Conservation (phyloP, 176 grass and related monocot species). For the Aegilops tauschii region DNA sequence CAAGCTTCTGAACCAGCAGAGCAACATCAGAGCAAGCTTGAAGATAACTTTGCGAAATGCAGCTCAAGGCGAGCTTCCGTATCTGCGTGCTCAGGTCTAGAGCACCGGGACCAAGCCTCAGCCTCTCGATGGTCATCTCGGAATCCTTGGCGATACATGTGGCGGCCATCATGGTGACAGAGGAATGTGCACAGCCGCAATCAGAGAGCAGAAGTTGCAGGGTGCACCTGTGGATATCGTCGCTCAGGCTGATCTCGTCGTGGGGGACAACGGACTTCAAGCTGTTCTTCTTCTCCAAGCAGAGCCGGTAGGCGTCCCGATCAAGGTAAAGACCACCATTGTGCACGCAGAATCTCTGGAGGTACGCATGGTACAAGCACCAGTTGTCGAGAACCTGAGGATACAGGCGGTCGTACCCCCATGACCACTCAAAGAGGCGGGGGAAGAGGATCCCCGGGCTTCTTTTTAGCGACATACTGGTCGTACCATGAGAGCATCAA, state of each 20-base stretch:
- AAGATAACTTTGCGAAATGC: neutral
- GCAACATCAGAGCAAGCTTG: neutral
- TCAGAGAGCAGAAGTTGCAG: neutral
- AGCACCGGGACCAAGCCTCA: neutral
- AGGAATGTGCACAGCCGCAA: no score
- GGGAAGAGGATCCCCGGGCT: no score
- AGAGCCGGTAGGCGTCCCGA: neutral
- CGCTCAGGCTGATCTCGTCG: neutral
- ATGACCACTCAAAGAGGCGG: no score
- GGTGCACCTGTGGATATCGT: neutral
- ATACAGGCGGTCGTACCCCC: no score
- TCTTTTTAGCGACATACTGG: no score
- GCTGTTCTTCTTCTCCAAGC: neutral
- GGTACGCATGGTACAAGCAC: no score
- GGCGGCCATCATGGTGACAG: neutral
- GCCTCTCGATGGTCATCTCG: neutral
- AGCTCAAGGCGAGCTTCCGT: neutral
- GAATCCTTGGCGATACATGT: neutral
- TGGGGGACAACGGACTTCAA: neutral
- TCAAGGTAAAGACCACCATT: no score
- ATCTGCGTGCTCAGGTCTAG: neutral
- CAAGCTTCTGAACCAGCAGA: neutral
- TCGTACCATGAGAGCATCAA: no score
- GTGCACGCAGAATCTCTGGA: no score
- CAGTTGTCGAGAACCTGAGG: no score